phyloP scores from a whole-genome alignment of 2,329 filamentous ascomycete species.

The Fusarium kyushuense region DNA sequence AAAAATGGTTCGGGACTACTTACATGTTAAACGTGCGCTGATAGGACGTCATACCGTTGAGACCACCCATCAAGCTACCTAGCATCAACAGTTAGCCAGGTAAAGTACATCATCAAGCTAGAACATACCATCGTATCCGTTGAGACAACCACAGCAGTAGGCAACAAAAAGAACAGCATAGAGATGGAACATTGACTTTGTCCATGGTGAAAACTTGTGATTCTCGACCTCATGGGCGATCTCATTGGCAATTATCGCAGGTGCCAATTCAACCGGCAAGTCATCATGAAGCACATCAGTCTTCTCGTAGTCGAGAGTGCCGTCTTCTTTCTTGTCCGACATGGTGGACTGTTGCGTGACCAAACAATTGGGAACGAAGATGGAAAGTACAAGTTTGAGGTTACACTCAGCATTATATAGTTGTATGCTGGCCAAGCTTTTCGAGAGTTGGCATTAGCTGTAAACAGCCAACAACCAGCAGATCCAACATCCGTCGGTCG shows the following conservation, averaged over 20 bases:
- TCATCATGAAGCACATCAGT: slow-evolving; percentile 9
- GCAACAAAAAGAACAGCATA: slow-evolving; percentile 62
- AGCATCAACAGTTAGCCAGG: not conserved
- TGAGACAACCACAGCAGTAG: slow-evolving; percentile 66
- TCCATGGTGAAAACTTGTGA: slow-evolving; percentile 61
- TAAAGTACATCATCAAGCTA: no score
- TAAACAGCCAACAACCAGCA: not conserved
- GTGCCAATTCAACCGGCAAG: slow-evolving; percentile 10
- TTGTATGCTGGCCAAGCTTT: not conserved
- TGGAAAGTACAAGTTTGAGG: not conserved
- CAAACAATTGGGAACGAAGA: not conserved
- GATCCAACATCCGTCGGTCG: not conserved
- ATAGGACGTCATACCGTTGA: slow-evolving; percentile 47
- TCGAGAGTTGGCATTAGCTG: slow-evolving; percentile 6
- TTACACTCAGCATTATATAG: slow-evolving; percentile 13
- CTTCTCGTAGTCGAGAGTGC: slow-evolving; percentile 11
- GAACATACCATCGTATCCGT: slow-evolving; percentile 35
- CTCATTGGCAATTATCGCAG: slow-evolving; percentile 50
- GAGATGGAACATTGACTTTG: slow-evolving; percentile 61
- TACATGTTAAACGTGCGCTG: slow-evolving; percentile 40
- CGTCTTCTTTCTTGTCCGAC: slow-evolving; percentile 11
- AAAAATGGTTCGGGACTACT: fast-evolving
- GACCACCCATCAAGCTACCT: slow-evolving; percentile 42
- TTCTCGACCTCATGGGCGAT: slow-evolving; percentile 56
- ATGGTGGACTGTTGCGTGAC: not conserved